phyloP scores from a whole-genome alignment of 2,329 filamentous ascomycete species.

The Leptosphaerulina australis region DNA sequence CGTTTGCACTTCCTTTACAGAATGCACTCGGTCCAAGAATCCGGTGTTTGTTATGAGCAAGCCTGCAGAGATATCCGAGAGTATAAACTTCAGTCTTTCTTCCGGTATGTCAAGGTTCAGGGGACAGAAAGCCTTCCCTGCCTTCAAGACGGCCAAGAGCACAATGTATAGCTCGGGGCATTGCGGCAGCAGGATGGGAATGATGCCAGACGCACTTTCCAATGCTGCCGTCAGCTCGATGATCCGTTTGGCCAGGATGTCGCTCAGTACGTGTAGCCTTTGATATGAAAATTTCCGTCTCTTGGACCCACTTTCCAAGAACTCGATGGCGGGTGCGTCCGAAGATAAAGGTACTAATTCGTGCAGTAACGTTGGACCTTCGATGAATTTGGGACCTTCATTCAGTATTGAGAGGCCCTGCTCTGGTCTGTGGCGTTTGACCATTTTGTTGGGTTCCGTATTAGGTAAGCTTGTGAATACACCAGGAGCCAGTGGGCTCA shows the following conservation, averaged over 20 bases:
- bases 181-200: conserved; percentile 81
- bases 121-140: conserved; percentile 85
- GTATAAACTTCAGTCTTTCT: conserved; percentile 79
- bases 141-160: conserved; percentile 77
- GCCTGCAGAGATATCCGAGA: conserved; percentile 73
- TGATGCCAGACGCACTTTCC: conserved; percentile 54
- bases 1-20: conserved; percentile 43
- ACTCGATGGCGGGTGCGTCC: conserved; percentile 65
- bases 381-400: conserved; percentile 56
- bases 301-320: conserved; percentile 57
- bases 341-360: conserved; percentile 62
- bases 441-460: conserved; percentile 35
- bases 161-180: conserved; percentile 78
- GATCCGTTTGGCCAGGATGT: conserved; percentile 58
- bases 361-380: conserved; percentile 65
- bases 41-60: conserved; percentile 69
- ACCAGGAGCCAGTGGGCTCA: conserved; percentile 6
- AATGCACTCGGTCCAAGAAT: conserved; percentile 51
- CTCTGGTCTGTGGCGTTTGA: conserved; percentile 20
- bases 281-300: conserved; percentile 63
- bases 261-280: conserved; percentile 65
- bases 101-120: conserved; percentile 77
- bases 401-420: conserved; percentile 58
- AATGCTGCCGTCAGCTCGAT: conserved; percentile 26
- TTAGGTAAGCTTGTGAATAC: conserved; percentile 13